Evolutionary conservation across 345 rosid species (phyloP), one percentile per base, ranked within the genome.

Genomic region (Dipteronia dyeriana): DNA sequence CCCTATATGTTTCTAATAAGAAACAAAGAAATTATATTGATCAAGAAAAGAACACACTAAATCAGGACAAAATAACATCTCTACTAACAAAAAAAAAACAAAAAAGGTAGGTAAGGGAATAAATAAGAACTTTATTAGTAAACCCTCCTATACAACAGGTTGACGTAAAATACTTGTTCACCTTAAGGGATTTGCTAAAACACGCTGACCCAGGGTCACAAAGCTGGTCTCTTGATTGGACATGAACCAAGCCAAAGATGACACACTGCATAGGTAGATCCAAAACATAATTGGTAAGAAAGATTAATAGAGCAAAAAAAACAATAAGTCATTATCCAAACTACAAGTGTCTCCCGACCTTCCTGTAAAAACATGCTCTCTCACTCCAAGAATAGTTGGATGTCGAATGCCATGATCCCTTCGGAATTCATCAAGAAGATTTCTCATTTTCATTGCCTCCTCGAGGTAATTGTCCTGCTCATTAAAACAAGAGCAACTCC

Each of bases 211-310:
- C 82, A 96, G 79, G 64, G 99, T 96, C 74, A 96, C 99, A 81
- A 96, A 96, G 84, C 99, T 96, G 62, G 99, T 94, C 87, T 96
- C 99, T 85, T 96, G 99, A 84, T 96, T 96, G 82, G 99, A 96
- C 99, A 96, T 96, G 84, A 96, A 96, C 98, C 90, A 87, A 49
- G 99, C 99, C 80, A 96, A 84, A 75, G 98, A 96, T 71, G 99
- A 96, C 77, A 96, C 99, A 94, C 99, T 96, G 94, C 87, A 87
- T 65, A 59, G 57, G 76, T 57, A 83, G 41, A 78, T 65, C 68
- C 65, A 78, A 73, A 82, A 70, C 14, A 72, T 23, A 73, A 57
- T 49, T 14, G 38, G 77, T 60, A 79, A 78, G 73, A 79, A 20
- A 78, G 60, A 77, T 74, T 49, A 76, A 67, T 25, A 60, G 13